These are phyloP conservation scores for Hymenoscyphus linearis DNA, from an alignment of 2,329 filamentous ascomycete species.

Conservation along the genomic window DNA sequence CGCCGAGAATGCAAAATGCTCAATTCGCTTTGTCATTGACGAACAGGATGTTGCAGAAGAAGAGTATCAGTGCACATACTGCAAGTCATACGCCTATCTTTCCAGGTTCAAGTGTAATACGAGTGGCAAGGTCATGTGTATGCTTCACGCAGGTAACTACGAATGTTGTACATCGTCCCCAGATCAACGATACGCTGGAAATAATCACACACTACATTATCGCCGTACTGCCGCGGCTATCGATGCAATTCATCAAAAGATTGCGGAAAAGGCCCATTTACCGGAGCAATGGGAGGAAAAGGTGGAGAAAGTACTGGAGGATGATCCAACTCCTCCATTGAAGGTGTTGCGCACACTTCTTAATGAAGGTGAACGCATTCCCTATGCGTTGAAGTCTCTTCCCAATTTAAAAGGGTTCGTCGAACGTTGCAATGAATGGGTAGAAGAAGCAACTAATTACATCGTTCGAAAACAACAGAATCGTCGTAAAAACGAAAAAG, in stretches of 20 bases:
- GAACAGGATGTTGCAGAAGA: constrained; percentile 80
- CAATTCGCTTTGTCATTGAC: constrained; percentile 58
- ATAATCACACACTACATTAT: constrained; percentile 70
- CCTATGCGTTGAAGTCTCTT: constrained; percentile 79
- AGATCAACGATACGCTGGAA: constrained; percentile 60
- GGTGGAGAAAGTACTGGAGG: constrained; percentile 76
- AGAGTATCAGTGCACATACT: constrained; percentile 85
- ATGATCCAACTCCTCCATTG: constrained; percentile 77
- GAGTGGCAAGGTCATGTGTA: constrained; percentile 75
- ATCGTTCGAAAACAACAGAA: constrained; percentile 97
- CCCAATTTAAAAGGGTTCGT: constrained; percentile 82
- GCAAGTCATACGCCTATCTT: constrained; percentile 87
- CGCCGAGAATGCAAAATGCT: constrained; percentile 41
- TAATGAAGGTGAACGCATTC: constrained; percentile 93
- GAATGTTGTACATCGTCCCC: constrained; percentile 72
- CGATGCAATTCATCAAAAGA: constrained; percentile 61
- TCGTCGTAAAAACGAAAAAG: constrained; percentile 88
- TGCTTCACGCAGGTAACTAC: constrained; percentile 73
- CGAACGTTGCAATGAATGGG: constrained; percentile 94
- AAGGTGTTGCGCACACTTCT: constrained; percentile 80
- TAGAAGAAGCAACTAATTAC: constrained; percentile 93
- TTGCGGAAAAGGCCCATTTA: constrained; percentile 77
- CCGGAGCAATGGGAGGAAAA: constrained; percentile 90
- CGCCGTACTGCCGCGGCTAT: constrained; percentile 72
- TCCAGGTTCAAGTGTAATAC: constrained; percentile 84